Conservation (phyloP, 371 early-diverging fungal genomes). For the Mucor lusitanicus region DNA sequence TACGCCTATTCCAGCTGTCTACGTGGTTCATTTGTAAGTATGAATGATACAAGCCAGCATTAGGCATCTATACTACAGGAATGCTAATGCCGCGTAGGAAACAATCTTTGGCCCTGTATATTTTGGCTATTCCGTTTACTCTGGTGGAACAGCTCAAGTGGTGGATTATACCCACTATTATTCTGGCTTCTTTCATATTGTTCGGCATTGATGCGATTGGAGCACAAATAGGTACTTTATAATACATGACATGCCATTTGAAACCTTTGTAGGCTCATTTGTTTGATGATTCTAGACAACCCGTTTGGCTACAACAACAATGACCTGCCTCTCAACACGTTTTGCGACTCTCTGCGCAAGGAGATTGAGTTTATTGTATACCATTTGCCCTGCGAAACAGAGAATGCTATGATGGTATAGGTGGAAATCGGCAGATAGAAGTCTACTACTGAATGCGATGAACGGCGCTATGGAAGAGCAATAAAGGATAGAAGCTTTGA, state of each 20-base stretch:
- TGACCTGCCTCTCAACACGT: conserved; percentile 47
- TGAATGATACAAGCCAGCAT: no score
- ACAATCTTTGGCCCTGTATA: conserved; percentile 69
- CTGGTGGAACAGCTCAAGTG: conserved; percentile 54
- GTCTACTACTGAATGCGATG: no score
- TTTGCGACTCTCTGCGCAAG: conserved; percentile 39
- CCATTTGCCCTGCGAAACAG: conserved; percentile 41
- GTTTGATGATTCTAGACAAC: conserved; percentile 33
- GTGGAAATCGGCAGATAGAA: neutral
- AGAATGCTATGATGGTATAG: conserved; percentile 23
- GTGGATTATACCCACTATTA: conserved; percentile 63
- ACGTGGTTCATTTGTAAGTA: conserved; percentile 70
- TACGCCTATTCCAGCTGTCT: conserved; percentile 81
- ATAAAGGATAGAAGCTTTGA: no score
- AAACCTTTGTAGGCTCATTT: conserved; percentile 11
- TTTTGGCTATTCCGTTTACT: conserved; percentile 72
- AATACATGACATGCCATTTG: neutral
- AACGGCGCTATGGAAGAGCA: no score
- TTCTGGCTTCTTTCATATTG: conserved; percentile 67
- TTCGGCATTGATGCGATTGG: conserved; percentile 78
- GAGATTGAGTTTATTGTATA: conserved; percentile 51
- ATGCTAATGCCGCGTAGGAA: conserved; percentile 34
- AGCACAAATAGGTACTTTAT: conserved; percentile 27
- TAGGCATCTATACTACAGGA: no score
- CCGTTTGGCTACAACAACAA: conserved; percentile 59